Evolutionary conservation across 805 yeast species (phyloP).

Genomic region (Schwanniomyces yamadae): DNA sequence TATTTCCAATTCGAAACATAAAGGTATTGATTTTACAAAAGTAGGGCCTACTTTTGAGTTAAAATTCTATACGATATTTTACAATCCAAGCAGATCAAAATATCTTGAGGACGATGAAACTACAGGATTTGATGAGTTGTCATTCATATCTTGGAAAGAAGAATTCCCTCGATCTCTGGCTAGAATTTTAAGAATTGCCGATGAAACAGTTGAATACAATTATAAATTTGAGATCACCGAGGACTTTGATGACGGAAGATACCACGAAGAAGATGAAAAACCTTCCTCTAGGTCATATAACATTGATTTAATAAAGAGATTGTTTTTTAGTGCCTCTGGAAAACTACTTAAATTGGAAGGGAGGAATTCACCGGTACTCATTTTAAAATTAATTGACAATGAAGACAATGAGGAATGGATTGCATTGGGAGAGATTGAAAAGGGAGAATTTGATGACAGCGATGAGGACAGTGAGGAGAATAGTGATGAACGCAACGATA

Average conservation of each 20-base stretch:
- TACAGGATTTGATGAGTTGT: conserved; percentile 16
- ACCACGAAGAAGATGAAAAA: conserved; percentile 53
- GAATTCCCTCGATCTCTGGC: conserved; percentile 58
- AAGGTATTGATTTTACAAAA: conserved; percentile 11
- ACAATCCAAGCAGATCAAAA: conserved; percentile 47
- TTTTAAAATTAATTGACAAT: conserved; percentile 45
- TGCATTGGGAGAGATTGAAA: conserved; percentile 45
- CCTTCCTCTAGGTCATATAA: conserved; percentile 35
- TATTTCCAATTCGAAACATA: conserved; percentile 30
- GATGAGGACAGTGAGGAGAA: conserved; percentile 25
- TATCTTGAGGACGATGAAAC: conserved; percentile 23
- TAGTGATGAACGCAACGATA: conserved; percentile 19
- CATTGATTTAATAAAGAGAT: conserved; percentile 43
- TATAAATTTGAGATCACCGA: conserved; percentile 53
- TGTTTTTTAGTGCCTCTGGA: conserved; percentile 73
- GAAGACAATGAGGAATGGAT: conserved; percentile 42
- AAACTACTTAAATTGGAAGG: conserved; percentile 61
- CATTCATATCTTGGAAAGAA: conserved; percentile 70
- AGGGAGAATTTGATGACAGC: conserved; percentile 23
- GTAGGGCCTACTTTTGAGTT: conserved; percentile 64
- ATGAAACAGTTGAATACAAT: conserved; percentile 22
- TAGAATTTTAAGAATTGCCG: conserved; percentile 29
- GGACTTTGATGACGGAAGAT: conserved; percentile 66
- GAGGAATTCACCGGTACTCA: conserved; percentile 62
- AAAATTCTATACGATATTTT: conserved; percentile 61